Percentiles rank a stretch among this genome's conserved stretches.
Evolutionary conservation across 768 basidiomycete genomes (phyloP).

Genomic region (Porpolomopsis calyptriformis): DNA sequence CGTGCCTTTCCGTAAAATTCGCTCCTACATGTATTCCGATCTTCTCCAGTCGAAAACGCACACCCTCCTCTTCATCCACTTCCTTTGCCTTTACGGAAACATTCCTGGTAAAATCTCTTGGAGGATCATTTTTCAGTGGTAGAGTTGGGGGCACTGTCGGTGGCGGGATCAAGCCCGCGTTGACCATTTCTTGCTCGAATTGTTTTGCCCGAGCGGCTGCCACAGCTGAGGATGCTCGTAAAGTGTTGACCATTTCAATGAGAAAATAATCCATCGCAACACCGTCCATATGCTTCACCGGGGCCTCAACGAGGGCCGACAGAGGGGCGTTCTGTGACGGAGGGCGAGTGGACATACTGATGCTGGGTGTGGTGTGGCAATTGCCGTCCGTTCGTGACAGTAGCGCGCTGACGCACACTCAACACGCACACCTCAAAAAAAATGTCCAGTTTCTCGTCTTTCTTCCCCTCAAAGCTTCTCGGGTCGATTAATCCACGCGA

Average conservation of each 20-base stretch:
- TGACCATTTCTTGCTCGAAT: conserved; percentile 69
- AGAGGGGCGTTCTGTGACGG: conserved; percentile 27
- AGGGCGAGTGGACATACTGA: conserved; percentile 19
- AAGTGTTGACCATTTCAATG: conserved; percentile 66
- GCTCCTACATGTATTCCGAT: conserved; percentile 83
- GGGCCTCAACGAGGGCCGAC: conserved; percentile 54
- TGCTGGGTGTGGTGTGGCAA: neutral
- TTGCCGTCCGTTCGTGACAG: too few relatives aligned
- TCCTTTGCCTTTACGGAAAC: conserved; percentile 24
- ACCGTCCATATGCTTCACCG: conserved; percentile 48
- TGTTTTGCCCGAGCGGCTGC: conserved; percentile 58
- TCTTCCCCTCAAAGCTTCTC: conserved; percentile 41
- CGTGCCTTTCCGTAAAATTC: conserved; percentile 76
- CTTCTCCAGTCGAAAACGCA: conserved; percentile 60
- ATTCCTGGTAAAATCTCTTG: conserved; percentile 33
- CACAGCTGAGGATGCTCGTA: conserved; percentile 64
- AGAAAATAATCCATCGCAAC: conserved; percentile 78
- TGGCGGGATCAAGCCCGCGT: conserved; percentile 60
- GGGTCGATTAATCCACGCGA: conserved; percentile 46
- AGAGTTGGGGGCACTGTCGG: conserved; percentile 24
- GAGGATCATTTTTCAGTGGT: conserved; percentile 28
- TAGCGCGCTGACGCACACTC: too few relatives aligned
- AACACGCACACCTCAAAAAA: too few relatives aligned
- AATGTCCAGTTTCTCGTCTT: conserved; percentile 19
- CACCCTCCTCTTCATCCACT: conserved; percentile 67